Conservation (phyloP, 164 flowering plant species). For the Magnolia changhungtana region DNA sequence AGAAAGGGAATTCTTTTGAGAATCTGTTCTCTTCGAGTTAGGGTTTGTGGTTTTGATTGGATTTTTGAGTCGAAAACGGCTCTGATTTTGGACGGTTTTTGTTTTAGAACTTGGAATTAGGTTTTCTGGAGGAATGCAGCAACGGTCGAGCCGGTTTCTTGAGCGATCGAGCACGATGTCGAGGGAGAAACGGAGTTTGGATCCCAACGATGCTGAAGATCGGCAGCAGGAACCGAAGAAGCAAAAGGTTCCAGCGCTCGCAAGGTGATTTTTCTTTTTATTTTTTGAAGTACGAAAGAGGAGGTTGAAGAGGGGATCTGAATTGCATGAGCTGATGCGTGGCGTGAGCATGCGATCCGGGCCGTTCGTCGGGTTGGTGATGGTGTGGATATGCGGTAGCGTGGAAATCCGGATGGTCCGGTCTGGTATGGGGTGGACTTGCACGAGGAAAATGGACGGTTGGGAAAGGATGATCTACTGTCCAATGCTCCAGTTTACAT, state of each 20-base stretch:
- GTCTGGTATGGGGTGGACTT: no score
- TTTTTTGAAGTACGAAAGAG: no score
- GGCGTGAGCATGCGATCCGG: no score
- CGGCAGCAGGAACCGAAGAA: slow-evolving; percentile 61
- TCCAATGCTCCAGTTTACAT: no score
- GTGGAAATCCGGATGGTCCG: no score
- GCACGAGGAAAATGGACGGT: no score
- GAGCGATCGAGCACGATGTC: slow-evolving; percentile 51
- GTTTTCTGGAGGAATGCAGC: slow-evolving; percentile 36
- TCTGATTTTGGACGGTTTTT: slow-evolving; percentile 5
- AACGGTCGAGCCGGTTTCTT: slow-evolving; percentile 52
- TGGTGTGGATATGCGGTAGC: no score
- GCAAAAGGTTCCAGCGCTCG: slow-evolving; percentile 62
- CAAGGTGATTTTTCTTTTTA: slow-evolving; percentile 45
- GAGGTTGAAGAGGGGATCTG: no score
- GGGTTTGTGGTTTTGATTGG: background rate
- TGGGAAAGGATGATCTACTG: no score
- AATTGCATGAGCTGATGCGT: no score
- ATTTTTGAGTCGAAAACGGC: background rate
- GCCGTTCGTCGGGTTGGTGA: no score
- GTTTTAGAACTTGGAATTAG: slow-evolving; percentile 37
- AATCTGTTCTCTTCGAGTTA: background rate
- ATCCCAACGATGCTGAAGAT: slow-evolving; percentile 44
- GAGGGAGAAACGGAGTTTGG: slow-evolving; percentile 63
- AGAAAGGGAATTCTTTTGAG: background rate